Evolutionary conservation across 1,284 basidiomycete genomes (phyloP).

Genomic region (Ceratobasidium sp.): DNA sequence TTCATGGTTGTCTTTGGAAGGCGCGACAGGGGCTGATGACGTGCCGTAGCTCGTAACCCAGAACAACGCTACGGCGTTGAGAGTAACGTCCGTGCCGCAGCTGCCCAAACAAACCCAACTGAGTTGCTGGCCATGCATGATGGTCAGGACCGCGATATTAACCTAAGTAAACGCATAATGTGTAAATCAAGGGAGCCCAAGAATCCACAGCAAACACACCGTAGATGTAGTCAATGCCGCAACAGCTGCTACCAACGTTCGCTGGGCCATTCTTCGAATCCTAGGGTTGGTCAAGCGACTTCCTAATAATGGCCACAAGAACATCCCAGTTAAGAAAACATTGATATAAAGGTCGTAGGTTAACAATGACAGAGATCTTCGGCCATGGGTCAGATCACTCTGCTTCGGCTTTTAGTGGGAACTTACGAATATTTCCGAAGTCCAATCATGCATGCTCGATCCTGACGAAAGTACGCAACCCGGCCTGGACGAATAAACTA

Average conservation of each 20-base stretch:
- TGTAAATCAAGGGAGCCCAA: background rate
- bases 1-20: too few species aligned
- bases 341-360: conserved; percentile 57
- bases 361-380: conserved; percentile 51
- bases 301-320: conserved; percentile 57
- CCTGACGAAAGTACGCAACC: conserved; percentile 49
- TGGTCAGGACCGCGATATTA: conserved; percentile 60
- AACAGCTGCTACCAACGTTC: conserved; percentile 55
- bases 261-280: conserved; percentile 52
- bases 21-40: too few species aligned
- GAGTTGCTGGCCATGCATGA: conserved; percentile 58
- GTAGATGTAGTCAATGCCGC: conserved; percentile 51
- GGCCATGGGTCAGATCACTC: background rate
- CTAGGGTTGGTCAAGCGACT: conserved; percentile 51
- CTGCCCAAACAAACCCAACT: conserved; percentile 63
- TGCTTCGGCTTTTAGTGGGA: background rate
- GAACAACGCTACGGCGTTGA: conserved; percentile 55
- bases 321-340: conserved; percentile 56
- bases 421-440: conserved; percentile 50
- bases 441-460: conserved; percentile 57
- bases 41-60: conserved; percentile 49
- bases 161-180: conserved; percentile 40
- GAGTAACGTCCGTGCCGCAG: conserved; percentile 60
- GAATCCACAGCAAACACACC: conserved; percentile 43
- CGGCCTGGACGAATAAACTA: conserved; percentile 49